Base-by-base conservation (phyloP, 2,329 filamentous ascomycete species). In the Pseudogymnoascus sp. region DNA sequence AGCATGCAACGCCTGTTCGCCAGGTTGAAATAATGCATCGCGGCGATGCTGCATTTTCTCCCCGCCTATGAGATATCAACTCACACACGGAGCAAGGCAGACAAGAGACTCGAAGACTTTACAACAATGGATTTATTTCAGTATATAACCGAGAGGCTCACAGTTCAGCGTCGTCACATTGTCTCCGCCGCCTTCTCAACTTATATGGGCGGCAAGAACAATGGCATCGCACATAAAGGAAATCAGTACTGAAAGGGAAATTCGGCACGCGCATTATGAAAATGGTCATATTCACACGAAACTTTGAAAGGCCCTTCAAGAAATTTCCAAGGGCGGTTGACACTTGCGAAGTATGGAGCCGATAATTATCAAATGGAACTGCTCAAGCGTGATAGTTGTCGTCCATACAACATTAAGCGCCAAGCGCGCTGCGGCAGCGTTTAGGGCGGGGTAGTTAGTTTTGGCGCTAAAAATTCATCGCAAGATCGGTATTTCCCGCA, bases 391-490 rank as follows among this genome's bases (percentile, higher is more conserved):
- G 54, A 37, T 38, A 6, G 16, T 35, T 38, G 54, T 37, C 35
- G 30, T 58, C 35, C n/a, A 38, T 37, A 37, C 32, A 38, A 37
- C 18, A 18, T 37, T 58, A 58, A 22, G 35, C 50, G 50, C 28
- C n/a, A 35, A 34, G 28, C 30, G 54, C 30, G 54, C 12, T 8
- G 8, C 11, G 6, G 32, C 14, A 7, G 32, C 43, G 43, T 50
- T 25, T 50, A 50, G 30, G 43, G 43, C 43, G 43, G 43, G 43
- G 43, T 50, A 30, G 30, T n/a, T 43, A 43, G 7, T n/a, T 43
- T 43, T 35, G 54, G 32, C 32, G 32, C 54, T 38, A 58, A 58
- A 58, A 58, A 58, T 22, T 35, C 54, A 58, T 38, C 35, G 22
- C 54, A 35, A 35, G 32, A 28, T 38, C 54, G 54, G 54, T 38